These are phyloP conservation scores for Botrytis aclada DNA, from an alignment of 2,329 filamentous ascomycete genomes.

Conservation along the genomic window DNA sequence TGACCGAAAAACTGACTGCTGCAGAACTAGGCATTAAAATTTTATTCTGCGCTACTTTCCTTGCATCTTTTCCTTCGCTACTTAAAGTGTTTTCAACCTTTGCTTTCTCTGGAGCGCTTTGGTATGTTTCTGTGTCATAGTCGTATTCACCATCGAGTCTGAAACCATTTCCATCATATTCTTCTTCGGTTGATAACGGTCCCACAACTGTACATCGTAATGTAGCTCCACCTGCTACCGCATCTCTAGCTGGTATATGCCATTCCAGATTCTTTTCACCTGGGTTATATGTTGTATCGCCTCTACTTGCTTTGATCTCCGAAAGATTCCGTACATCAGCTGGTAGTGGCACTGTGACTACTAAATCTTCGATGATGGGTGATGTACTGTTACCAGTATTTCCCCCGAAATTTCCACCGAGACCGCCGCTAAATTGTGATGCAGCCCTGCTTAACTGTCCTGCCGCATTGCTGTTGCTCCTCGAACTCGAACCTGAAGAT, in stretches of 20 bases:
- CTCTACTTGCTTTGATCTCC: constrained; percentile 75
- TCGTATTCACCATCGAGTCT: constrained; percentile 42
- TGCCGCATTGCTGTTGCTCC: constrained; percentile 39
- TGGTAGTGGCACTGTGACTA: constrained; percentile 76
- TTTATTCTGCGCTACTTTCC: constrained; percentile 64
- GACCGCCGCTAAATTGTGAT: constrained; percentile 45
- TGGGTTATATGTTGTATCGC: constrained; percentile 78
- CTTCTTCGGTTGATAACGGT: constrained; percentile 48
- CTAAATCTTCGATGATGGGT: constrained; percentile 69
- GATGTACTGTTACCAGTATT: constrained; percentile 43
- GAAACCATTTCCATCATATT: constrained; percentile 42
- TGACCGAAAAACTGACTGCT: constrained; percentile 67
- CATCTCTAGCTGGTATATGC: constrained; percentile 76
- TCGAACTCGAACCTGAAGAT: constrained; percentile 39
- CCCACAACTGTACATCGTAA: constrained; percentile 80
- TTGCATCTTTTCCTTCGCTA: constrained; percentile 46
- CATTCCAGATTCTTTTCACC: constrained; percentile 74
- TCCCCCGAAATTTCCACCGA: constrained; percentile 40
- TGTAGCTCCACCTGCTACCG: constrained; percentile 66
- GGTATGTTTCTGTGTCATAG: constrained; percentile 55
- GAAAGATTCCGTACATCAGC: constrained; percentile 75
- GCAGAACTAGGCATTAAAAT: constrained; percentile 78
- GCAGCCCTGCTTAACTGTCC: constrained; percentile 41
- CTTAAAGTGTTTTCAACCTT: constrained; percentile 40
- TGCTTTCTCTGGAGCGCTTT: constrained; percentile 40